phyloP scores from a whole-genome alignment of 495 filamentous ascomycete genomes.

The Pyrenula aspistea region DNA sequence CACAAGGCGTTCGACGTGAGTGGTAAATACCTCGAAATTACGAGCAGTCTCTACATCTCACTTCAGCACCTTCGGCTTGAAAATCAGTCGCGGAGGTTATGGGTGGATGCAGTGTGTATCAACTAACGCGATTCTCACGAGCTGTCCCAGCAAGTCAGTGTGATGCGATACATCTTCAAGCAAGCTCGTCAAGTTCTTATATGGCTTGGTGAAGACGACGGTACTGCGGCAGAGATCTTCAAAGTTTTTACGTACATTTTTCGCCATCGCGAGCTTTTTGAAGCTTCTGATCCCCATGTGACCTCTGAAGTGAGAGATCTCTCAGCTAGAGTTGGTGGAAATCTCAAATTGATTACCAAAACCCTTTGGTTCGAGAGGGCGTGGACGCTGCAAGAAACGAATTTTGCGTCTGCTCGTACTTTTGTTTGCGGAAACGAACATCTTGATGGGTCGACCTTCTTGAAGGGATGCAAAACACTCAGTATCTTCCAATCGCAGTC shows the following conservation, averaged over 20 bases:
- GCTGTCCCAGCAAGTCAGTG: background rate
- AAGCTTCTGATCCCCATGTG: background rate
- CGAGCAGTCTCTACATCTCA: background rate
- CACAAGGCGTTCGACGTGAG: background rate
- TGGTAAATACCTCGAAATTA: background rate
- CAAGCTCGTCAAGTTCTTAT: background rate
- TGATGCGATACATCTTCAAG: background rate
- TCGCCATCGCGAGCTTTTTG: background rate
- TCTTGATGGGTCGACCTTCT: background rate
- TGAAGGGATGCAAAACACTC: background rate
- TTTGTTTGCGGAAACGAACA: background rate
- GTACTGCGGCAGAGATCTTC: background rate
- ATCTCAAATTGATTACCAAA: background rate
- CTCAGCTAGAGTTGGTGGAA: background rate
- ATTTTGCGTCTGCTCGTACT: background rate
- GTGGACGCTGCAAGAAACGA: background rate
- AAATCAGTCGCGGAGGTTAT: background rate
- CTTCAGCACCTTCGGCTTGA: background rate
- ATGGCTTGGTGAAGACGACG: background rate
- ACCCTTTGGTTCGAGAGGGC: background rate
- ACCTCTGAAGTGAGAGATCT: background rate
- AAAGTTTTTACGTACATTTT: background rate
- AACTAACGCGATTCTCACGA: background rate
- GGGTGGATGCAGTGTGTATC: background rate
- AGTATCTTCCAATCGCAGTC: background rate